phyloP scores from a whole-genome alignment of 441 rosid genomes.

The Pelargonium hybrid region DNA sequence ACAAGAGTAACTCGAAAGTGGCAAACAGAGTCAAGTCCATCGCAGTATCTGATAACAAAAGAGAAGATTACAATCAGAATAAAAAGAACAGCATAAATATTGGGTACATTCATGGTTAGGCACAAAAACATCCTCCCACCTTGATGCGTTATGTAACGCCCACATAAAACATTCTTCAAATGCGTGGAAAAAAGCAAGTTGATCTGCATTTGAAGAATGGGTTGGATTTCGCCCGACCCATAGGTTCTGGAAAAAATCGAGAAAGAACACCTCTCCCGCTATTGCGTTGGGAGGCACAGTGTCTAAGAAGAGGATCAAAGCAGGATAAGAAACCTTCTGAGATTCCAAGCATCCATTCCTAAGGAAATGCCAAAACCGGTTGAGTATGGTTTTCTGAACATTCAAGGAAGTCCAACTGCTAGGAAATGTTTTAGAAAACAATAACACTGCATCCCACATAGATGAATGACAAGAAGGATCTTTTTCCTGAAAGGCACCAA shows the following conservation, averaged over 20 bases:
- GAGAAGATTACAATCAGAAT: slow-evolving; percentile 17
- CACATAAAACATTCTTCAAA: slow-evolving; percentile 75
- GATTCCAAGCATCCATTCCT: slow-evolving; percentile 83
- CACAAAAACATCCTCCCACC: slow-evolving; percentile 33
- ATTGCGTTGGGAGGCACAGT: slow-evolving; percentile 48
- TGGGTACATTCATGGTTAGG: slow-evolving; percentile 8
- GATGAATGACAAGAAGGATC: slow-evolving; percentile 77
- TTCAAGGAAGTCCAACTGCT: slow-evolving; percentile 62
- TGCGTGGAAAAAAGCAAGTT: slow-evolving; percentile 49
- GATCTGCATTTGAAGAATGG: slow-evolving; percentile 40
- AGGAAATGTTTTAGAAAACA: slow-evolving; percentile 70
- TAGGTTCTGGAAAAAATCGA: slow-evolving; percentile 58
- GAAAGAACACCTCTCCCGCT: slow-evolving; percentile 55
- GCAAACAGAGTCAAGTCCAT: slow-evolving; percentile 34
- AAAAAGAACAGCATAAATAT: neutral
- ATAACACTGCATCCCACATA: slow-evolving; percentile 81
- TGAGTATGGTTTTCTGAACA: slow-evolving; percentile 56
- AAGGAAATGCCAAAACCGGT: slow-evolving; percentile 65
- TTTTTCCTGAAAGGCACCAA: slow-evolving; percentile 82
- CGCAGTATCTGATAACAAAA: slow-evolving; percentile 39
- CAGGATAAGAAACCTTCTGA: slow-evolving; percentile 82
- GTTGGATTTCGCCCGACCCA: slow-evolving; percentile 68
- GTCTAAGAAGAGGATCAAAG: slow-evolving; percentile 61
- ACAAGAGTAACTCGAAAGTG: slow-evolving; percentile 46
- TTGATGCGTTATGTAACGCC: slow-evolving; percentile 66